Conservation (phyloP, 148 eudicot species). For the Agrostemma githago region DNA sequence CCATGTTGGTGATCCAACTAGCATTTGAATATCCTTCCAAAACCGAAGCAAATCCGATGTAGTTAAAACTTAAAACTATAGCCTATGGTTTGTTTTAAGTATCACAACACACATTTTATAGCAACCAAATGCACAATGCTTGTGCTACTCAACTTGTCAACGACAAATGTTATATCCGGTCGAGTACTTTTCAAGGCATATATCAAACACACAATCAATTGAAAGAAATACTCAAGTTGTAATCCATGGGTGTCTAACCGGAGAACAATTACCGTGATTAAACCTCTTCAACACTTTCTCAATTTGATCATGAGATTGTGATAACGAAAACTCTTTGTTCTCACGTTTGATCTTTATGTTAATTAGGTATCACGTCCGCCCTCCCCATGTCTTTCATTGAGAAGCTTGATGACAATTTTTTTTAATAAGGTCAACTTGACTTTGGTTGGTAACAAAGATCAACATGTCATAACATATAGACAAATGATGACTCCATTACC, state of each 20-base stretch:
- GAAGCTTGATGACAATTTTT: background rate
- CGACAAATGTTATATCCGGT: background rate
- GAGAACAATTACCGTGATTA: background rate
- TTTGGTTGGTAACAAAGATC: background rate
- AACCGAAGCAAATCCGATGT: no score
- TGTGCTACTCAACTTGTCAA: no score
- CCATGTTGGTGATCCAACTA: no score
- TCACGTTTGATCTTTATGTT: background rate
- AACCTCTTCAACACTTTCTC: no score
- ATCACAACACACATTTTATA: no score
- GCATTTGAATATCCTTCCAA: no score
- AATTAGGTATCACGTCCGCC: no score
- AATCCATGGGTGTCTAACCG: background rate
- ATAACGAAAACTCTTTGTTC: background rate
- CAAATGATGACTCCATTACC: background rate
- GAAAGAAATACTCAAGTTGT: no score
- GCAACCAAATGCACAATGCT: no score
- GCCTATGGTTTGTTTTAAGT: no score
- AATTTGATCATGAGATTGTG: conserved; percentile 1
- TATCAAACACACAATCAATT: no score
- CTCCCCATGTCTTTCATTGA: background rate
- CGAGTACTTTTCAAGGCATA: background rate
- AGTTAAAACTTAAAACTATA: no score
- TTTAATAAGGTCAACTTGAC: background rate
- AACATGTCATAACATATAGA: background rate